Percentiles rank a stretch among this genome's conserved stretches.
Evolutionary conservation across 257 asterid genomes (phyloP).

Genomic region (Gentiana straminea): DNA sequence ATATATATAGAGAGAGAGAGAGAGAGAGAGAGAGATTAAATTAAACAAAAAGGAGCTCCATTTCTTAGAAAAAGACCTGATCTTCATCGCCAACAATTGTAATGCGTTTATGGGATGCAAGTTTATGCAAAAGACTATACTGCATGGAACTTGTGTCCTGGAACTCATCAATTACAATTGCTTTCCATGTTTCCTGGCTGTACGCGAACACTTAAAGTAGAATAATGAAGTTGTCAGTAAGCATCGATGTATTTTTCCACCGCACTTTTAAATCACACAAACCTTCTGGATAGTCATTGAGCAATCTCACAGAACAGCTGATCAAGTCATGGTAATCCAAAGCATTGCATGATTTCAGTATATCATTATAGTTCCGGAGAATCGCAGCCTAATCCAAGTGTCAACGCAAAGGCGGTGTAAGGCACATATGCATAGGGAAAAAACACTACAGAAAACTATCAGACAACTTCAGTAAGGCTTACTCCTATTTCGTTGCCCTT

Average conservation of each 20-base stretch:
- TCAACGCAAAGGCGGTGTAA: slow-evolving; percentile 13
- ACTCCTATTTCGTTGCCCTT: slow-evolving; percentile 71
- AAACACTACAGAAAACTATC: background rate
- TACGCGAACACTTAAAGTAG: slow-evolving; percentile 46
- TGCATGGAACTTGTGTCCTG: slow-evolving; percentile 98
- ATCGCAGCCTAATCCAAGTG: slow-evolving; percentile 59
- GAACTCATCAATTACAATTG: slow-evolving; percentile 87
- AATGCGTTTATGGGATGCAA: slow-evolving; percentile 74
- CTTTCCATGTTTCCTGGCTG: slow-evolving; percentile 79
- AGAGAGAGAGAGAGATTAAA: background rate
- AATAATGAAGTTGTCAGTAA: slow-evolving; percentile 14
- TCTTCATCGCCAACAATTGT: slow-evolving; percentile 98
- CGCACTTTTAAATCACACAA: slow-evolving; percentile 16
- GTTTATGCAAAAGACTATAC: slow-evolving; percentile 50
- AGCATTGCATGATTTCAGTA: slow-evolving; percentile 86
- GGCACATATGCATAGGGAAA: slow-evolving; percentile 8
- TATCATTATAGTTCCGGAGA: slow-evolving; percentile 59
- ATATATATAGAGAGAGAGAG: too few species aligned
- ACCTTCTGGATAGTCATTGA: slow-evolving; percentile 90
- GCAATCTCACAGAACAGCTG: slow-evolving; percentile 70
- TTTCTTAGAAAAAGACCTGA: slow-evolving; percentile 47
- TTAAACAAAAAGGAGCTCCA: slow-evolving; percentile 1
- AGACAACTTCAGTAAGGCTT: slow-evolving; percentile 23
- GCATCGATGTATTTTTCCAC: slow-evolving; percentile 5
- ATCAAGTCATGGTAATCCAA: slow-evolving; percentile 92